Base-by-base conservation (phyloP, 371 early-diverging fungal genomes). In the Mucor velutinosus region DNA sequence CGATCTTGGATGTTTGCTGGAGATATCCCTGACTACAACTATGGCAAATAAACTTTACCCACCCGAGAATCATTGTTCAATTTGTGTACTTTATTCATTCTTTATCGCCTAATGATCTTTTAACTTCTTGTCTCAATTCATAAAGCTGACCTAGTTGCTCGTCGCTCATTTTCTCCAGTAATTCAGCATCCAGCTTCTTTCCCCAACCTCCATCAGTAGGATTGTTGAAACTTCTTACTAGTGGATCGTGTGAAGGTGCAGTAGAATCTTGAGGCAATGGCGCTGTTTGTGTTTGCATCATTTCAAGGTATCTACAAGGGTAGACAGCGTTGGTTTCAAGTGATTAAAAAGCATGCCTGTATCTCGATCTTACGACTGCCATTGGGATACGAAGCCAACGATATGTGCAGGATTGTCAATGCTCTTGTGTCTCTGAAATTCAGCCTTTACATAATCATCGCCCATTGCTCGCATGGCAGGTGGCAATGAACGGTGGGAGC, bases 71-170 rank as follows among this genome's bases (percentile, higher is more conserved):
- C 7, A 47, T 47, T 1, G 19, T 53, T 25, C 12, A 53, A 19
- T 14, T 10, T 27, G 14, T 14, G 27, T 25, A 27, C 43, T 64
- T 64, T 62, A 27, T 32, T 72, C 32, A 23, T 72, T 76, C 41
- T 82, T 60, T 12, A 27, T 66, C 70, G 19, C 75, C 66, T n/a
- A 83, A 73, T 3, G 85, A 65, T 19, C 72, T 76, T 58, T 79
- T 86, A 29, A 88, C 72, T 68, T 90, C 88, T 25, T 80, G 76
- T 64, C 87, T 72, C 64, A 91, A 74, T 67, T 86, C 90, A 75
- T 83, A 87, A 23, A 91, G 69, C 60, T 89, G 90, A 1, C 90
- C 90, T 14, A 91, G 53, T 63, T 90, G 90, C 68, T 91, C 86
- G 56, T 89, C 89, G 29, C 76, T 86, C 83, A 91, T 79, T 66